Base-by-base conservation (phyloP, 2,329 filamentous ascomycete genomes). In the Dichotomopilus funicola region DNA sequence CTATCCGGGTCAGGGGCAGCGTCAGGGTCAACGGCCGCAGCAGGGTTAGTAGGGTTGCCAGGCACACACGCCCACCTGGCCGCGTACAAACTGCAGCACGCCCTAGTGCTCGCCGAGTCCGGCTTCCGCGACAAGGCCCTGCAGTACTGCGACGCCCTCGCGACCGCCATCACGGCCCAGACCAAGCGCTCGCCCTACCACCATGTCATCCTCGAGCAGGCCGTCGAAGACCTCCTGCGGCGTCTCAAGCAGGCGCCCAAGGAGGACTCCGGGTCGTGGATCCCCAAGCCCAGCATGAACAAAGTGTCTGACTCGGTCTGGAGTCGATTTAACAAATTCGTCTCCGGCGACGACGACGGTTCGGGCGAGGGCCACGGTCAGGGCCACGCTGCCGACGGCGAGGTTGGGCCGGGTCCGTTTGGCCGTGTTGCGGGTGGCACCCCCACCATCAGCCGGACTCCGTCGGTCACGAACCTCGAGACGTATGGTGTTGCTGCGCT, bases 261-360 rank as follows among this genome's bases (percentile, higher is more conserved):
- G 66, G 90, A 94, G 62, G 85, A 82, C 54, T 86, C 85, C 6
- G 85, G 83, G 19, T 92, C 91, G 2, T 96, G 92, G 89, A 94
- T 99, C 51, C 87, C 90, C 1, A 96, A 94, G 70, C 91, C 92
- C 6, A 96, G 85, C 70, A 95, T 97, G 81, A 91, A 95, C 70
- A 96, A 95, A 71, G 90, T 97, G 0, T 94, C 91, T 2, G 91
- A 88, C 59, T 90, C 88, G 37, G 83, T 97, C 68, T 91, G 90
- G 81, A 91, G 85, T 61, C 90, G 88, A 57, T 96, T 99, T 73
- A 97, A 91, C 72, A 96, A 91, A 66, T 99, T 99, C 67, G 91
- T 99, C 58, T 85, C 88, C 51, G 95, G 94, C 11, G 92, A 96
- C 57, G 92, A 97, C 51, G 87, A 90, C 51, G 77, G 78, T 37